Conservation (phyloP, 768 basidiomycete species). For the Russula ochroleuca region DNA sequence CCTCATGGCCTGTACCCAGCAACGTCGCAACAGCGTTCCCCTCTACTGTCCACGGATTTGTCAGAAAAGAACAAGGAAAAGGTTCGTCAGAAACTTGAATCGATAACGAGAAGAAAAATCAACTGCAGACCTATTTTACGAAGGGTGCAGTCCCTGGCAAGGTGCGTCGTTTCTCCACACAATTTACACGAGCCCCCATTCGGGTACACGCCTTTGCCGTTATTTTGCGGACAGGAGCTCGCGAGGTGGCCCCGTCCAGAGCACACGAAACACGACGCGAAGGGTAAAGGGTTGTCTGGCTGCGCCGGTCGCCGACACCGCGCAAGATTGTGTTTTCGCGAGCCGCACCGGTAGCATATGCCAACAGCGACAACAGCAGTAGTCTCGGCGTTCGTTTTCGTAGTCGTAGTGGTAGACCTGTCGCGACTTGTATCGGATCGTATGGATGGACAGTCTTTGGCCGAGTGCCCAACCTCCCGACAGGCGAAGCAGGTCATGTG, state of each 20-base stretch:
- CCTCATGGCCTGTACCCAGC: conserved; percentile 45
- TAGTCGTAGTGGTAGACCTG: conserved; percentile 28
- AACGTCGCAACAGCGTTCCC: conserved; percentile 41
- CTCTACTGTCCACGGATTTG: conserved; percentile 30
- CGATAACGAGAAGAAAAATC: neutral
- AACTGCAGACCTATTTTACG: conserved; percentile 44
- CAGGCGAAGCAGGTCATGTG: conserved; percentile 83
- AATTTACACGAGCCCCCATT: conserved; percentile 89
- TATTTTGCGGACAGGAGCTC: conserved; percentile 76
- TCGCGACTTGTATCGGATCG: conserved; percentile 31
- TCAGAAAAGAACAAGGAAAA: neutral
- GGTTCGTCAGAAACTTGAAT: neutral
- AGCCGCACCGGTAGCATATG: conserved; percentile 49
- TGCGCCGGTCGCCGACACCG: conserved; percentile 65
- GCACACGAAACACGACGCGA: conserved; percentile 91
- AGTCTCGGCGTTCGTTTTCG: conserved; percentile 36
- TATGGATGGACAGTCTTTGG: conserved; percentile 66
- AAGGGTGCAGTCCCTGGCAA: conserved; percentile 77
- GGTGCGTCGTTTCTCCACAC: conserved; percentile 79
- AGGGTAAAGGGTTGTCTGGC: conserved; percentile 67
- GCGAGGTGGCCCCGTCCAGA: conserved; percentile 80
- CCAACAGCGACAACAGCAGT: conserved; percentile 69
- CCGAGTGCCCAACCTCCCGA: conserved; percentile 76
- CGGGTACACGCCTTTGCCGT: conserved; percentile 77
- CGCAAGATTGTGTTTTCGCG: conserved; percentile 71